A percentile compares a stretch with the other conserved stretches of the same genome.
Evolutionary conservation across 2,329 filamentous ascomycete species (phyloP).

Genomic region (Phialophora expanda): DNA sequence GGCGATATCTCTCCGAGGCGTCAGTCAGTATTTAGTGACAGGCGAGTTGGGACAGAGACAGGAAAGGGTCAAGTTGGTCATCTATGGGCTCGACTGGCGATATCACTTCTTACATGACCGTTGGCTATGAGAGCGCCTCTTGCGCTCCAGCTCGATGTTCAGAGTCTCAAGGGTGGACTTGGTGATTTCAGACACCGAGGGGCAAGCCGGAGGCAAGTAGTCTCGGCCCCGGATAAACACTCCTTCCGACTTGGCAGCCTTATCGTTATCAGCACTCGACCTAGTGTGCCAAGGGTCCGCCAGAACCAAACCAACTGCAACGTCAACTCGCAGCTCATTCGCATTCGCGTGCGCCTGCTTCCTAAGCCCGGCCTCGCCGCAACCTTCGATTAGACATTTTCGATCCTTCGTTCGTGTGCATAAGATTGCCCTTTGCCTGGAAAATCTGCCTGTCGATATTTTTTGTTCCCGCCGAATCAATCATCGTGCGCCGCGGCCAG

Average conservation of each 20-base stretch:
- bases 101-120: too few relatives aligned
- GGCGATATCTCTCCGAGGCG: neutral
- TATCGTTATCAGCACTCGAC: constrained; percentile 18
- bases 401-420: neutral
- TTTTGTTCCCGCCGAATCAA: neutral
- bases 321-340: constrained; percentile 10
- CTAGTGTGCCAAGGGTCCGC: too few relatives aligned
- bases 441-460: constrained; percentile 3
- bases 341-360: constrained; percentile 12
- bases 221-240: constrained; percentile 14
- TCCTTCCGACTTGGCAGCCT: constrained; percentile 15
- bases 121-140: too few relatives aligned
- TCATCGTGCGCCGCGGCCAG: neutral
- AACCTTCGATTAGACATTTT: constrained; percentile 13
- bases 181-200: too few relatives aligned
- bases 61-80: neutral
- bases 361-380: constrained; percentile 20
- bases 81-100: too few relatives aligned
- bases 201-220: neutral
- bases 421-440: neutral
- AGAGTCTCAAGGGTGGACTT: too few relatives aligned
- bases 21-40: neutral
- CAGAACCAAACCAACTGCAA: constrained; percentile 10
- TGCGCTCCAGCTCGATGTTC: too few relatives aligned
- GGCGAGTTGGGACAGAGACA: neutral